These are phyloP conservation scores for Penicillium occitanis DNA, from an alignment of 2,329 filamentous ascomycete genomes.

Conservation along the genomic window DNA sequence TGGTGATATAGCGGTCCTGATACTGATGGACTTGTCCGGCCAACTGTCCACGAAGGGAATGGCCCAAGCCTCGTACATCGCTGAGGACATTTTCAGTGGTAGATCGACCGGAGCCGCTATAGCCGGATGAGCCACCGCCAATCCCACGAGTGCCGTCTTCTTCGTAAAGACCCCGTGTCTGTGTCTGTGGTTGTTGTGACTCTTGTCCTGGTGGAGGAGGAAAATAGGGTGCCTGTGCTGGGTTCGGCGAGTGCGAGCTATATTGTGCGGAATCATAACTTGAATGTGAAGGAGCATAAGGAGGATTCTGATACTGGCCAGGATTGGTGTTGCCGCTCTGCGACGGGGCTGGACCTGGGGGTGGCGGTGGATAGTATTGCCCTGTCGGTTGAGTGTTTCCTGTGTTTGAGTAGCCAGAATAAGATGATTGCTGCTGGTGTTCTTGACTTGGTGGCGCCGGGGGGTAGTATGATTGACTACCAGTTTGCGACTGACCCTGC, in stretches of 20 bases:
- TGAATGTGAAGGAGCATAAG: constrained; percentile 2
- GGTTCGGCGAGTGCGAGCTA: constrained; percentile 9
- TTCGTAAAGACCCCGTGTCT: constrained; percentile 36
- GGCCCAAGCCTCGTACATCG: constrained; percentile 41
- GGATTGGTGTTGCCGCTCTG: constrained; percentile 2
- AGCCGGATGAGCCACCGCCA: constrained; percentile 12
- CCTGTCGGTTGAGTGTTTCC: constrained; percentile 22
- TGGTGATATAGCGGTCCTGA: constrained; percentile 37
- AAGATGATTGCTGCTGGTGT: constrained; percentile 12
- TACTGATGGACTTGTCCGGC: constrained; percentile 45
- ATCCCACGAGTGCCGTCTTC: constrained; percentile 36
- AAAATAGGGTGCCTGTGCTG: constrained; percentile 39
- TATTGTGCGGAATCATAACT: constrained; percentile 14
- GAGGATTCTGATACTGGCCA: constrained; percentile 5
- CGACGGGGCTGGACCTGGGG: constrained; percentile 35
- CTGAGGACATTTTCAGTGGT: constrained; percentile 38
- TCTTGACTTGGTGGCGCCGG: constrained; percentile 17
- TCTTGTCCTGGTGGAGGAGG: constrained; percentile 43
- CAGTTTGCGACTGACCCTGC: constrained; percentile 16
- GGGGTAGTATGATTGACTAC: constrained; percentile 17
- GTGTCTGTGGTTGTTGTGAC: constrained; percentile 32
- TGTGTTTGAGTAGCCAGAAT: constrained; percentile 2
- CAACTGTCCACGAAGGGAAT: constrained; percentile 33
- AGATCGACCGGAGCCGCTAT: constrained; percentile 23
- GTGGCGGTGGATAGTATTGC: constrained; percentile 40